These are phyloP conservation scores for Aspergillus cavernicola DNA, from an alignment of 495 filamentous ascomycete genomes.

Conservation along the genomic window DNA sequence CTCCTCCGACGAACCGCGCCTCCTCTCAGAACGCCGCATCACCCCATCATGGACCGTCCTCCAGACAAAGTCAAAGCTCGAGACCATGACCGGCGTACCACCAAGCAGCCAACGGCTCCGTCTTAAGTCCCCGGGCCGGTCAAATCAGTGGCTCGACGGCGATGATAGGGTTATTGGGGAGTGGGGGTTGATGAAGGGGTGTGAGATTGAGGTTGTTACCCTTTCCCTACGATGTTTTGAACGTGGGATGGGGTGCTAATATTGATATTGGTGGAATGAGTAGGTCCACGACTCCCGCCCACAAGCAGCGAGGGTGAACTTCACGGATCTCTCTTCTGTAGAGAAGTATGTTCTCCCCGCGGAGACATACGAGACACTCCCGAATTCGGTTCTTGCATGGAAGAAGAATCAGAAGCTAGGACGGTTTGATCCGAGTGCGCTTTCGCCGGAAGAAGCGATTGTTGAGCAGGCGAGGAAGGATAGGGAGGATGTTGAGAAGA, in stretches of 20 bases:
- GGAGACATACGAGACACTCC: conserved; percentile 75
- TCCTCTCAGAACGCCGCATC: conserved; percentile 79
- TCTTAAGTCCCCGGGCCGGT: conserved; percentile 35
- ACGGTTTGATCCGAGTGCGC: conserved; percentile 86
- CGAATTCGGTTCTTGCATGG: conserved; percentile 87
- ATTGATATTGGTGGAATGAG: too few relatives aligned
- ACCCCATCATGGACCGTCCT: conserved; percentile 88
- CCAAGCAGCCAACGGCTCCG: conserved; percentile 69
- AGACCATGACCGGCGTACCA: conserved; percentile 90
- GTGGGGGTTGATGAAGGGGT: conserved; percentile 39
- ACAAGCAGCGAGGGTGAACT: conserved; percentile 64
- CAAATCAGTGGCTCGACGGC: conserved; percentile 38
- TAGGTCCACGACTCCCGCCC: conserved; percentile 82
- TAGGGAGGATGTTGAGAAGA: conserved; percentile 58
- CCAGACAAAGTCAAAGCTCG: conserved; percentile 83
- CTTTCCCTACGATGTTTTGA: too few relatives aligned
- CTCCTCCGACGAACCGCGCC: conserved; percentile 59
- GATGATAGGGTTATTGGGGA: conserved; percentile 34
- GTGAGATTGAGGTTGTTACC: conserved; percentile 41
- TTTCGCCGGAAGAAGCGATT: conserved; percentile 54
- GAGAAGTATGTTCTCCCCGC: conserved; percentile 82
- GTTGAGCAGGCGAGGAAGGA: conserved; percentile 65
- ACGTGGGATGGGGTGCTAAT: too few relatives aligned
- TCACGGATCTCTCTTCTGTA: conserved; percentile 72
- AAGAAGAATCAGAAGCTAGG: conserved; percentile 89